These are phyloP conservation scores for Trematosphaeria pertusa DNA, from an alignment of 2,329 filamentous ascomycete genomes.

Conservation along the genomic window DNA sequence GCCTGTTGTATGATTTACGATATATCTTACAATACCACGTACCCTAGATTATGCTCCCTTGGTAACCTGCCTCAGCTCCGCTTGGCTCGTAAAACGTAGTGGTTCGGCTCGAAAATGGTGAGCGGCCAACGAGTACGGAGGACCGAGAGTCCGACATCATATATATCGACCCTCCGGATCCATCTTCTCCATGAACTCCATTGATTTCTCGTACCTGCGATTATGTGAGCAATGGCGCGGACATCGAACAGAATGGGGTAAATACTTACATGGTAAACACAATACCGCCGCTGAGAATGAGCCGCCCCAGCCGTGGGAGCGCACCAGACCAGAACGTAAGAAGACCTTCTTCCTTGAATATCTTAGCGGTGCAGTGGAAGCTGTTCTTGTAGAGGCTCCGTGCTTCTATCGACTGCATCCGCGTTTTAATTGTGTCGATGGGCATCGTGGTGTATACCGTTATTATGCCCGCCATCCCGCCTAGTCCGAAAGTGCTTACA, in stretches of 20 bases:
- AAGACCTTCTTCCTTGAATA: constrained; percentile 88
- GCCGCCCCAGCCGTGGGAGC: constrained; percentile 78
- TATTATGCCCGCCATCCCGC: constrained; percentile 85
- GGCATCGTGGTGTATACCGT: constrained; percentile 79
- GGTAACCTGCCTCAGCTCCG: too few relatives aligned
- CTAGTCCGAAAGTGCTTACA: constrained; percentile 87
- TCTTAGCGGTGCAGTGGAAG: constrained; percentile 79
- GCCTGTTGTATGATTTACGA: too few relatives aligned
- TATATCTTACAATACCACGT: too few relatives aligned
- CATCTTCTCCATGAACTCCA: constrained; percentile 79
- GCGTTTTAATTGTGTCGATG: constrained; percentile 93
- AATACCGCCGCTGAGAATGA: constrained; percentile 93
- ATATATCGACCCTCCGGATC: constrained; percentile 89
- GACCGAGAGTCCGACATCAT: too few relatives aligned
- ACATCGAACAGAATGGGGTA: constrained; percentile 18
- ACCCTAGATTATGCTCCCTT: too few relatives aligned
- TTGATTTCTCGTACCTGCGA: constrained; percentile 85
- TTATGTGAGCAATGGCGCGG: constrained; percentile 10
- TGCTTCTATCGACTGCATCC: constrained; percentile 96
- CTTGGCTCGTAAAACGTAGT: too few relatives aligned
- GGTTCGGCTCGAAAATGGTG: too few relatives aligned
- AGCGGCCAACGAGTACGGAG: too few relatives aligned
- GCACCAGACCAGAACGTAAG: constrained; percentile 95
- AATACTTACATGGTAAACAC: constrained; percentile 85
- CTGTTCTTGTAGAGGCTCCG: constrained; percentile 83